Conservation (phyloP, 352 stramenopile genomes). For the Pythium grandisporangium region DNA sequence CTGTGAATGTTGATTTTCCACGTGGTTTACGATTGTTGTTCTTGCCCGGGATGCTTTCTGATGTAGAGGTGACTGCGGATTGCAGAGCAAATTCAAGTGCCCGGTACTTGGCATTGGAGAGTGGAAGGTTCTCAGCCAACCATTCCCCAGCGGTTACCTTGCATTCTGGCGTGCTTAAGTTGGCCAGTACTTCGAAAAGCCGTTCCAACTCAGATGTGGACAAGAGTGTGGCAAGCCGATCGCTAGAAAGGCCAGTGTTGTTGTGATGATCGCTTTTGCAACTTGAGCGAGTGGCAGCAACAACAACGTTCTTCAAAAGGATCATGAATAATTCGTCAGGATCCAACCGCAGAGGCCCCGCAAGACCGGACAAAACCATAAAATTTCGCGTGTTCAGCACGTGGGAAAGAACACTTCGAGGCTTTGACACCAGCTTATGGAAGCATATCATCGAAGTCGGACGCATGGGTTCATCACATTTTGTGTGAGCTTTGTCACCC, state of each 20-base stretch:
- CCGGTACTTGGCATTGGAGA: conserved; percentile 13
- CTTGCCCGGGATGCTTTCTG: not conserved
- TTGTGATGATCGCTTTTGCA: no score
- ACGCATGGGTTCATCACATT: no score
- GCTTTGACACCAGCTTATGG: conserved; percentile 53
- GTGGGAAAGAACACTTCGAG: conserved; percentile 36
- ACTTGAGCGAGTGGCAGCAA: no score
- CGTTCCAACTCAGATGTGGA: conserved; percentile 14
- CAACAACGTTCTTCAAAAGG: conserved; percentile 61
- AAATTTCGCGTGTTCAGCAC: conserved; percentile 44
- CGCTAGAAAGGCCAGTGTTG: no score
- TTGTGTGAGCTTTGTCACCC: not conserved
- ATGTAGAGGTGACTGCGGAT: conserved; percentile 4
- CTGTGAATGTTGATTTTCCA: conserved; percentile 12
- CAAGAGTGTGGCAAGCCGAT: not conserved
- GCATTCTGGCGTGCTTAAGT: conserved; percentile 9
- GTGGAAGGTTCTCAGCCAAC: conserved; percentile 14
- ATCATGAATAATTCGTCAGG: conserved; percentile 68
- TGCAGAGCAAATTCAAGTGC: conserved; percentile 18
- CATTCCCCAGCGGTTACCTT: conserved; percentile 20
- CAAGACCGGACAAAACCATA: conserved; percentile 30
- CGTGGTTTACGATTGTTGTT: not conserved
- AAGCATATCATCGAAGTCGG: conserved; percentile 32
- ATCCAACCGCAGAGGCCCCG: conserved; percentile 41
- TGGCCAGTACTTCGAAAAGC: conserved; percentile 14